Conservation (phyloP, 169 alveolate genomes). For the Eimeria praecox region DNA sequence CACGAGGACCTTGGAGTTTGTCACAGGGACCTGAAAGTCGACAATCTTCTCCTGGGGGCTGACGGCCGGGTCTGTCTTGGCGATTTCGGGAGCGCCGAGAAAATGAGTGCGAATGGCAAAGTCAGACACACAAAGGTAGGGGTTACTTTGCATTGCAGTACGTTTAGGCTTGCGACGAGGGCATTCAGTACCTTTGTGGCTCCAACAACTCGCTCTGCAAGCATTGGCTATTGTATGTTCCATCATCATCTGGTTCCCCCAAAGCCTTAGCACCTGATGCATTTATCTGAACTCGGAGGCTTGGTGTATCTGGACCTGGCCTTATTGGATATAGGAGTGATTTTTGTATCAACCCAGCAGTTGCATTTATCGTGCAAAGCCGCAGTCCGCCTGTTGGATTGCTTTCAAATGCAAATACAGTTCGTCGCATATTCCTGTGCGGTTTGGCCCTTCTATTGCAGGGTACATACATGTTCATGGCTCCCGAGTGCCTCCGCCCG, state of each 20-base stretch:
- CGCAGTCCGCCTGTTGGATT: not conserved
- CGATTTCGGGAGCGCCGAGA: slow-evolving; percentile 81
- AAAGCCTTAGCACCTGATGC: not conserved
- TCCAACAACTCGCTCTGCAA: not conserved
- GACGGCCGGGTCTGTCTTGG: slow-evolving; percentile 80
- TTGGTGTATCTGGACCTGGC: not conserved
- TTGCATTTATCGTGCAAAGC: not conserved
- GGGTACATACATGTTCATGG: slow-evolving; percentile 90
- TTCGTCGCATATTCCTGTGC: not conserved
- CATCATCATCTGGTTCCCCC: not conserved
- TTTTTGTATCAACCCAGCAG: not conserved
- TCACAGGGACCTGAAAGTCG: slow-evolving; percentile 83
- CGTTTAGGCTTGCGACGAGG: not conserved
- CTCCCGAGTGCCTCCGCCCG: slow-evolving; percentile 89
- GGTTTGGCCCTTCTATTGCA: slow-evolving; percentile 75
- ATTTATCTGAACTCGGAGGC: not conserved
- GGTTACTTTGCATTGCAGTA: not conserved
- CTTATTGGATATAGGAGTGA: not conserved
- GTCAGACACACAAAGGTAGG: slow-evolving; percentile 82
- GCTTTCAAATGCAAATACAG: not conserved
- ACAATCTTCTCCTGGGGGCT: slow-evolving; percentile 79
- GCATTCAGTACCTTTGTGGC: not conserved
- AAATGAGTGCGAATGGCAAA: slow-evolving; percentile 75
- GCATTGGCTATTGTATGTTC: slow-evolving; percentile 19
- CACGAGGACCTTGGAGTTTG: slow-evolving; percentile 77